Evolutionary conservation across 129 eudicot species (phyloP), one percentile per base, ranked within the genome.

Genomic region (Kitagawia praeruptora): DNA sequence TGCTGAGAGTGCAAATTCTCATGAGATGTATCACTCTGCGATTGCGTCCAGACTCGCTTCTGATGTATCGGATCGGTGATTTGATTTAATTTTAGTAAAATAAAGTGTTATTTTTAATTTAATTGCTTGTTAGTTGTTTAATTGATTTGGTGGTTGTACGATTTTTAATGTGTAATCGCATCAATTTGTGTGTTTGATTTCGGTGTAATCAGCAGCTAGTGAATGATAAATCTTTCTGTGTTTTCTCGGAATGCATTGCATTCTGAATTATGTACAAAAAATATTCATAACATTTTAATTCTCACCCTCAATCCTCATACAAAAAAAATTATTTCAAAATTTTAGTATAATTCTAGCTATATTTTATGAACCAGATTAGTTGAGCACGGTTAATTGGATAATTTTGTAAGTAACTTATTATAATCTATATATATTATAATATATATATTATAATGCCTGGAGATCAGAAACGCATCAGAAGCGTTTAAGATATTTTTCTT

Each of bases 11-110:
- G 81, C 73, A 42, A 77, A 82, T 44, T 84, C 77, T 76, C 90
- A 88, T 64, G 88, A 84, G 74, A 88, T 88, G 92, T 88, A 88
- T 54, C 90, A 88, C 54, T 88, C 89, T 14, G 92, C 92, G 8
- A 88, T 88, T n/a, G 89, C 92, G 3, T 86, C 92, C 76, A 83
- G 88, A 4, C 88, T 89, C 18, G 92, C 92, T 0, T 86, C 90
- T 46, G 85, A 89, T 46, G 53, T 88, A 64, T 82, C 88, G 39
- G 82, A 58, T 48, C 47, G 76, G 13, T 85, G 81, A 85, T 23
- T 45, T 0, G 27, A n/a, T 39, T 9, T 5, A 1, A 7, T 21
- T 23, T 8, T 8, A 58, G 13, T 23, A 25, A 53, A 53, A 53
- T 53, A 53, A 53, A 13, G 31, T 56, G 28, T 58, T 7, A 2